Base-by-base conservation (phyloP, 163 green algal genomes). In the Chloromonas sp. region DNA sequence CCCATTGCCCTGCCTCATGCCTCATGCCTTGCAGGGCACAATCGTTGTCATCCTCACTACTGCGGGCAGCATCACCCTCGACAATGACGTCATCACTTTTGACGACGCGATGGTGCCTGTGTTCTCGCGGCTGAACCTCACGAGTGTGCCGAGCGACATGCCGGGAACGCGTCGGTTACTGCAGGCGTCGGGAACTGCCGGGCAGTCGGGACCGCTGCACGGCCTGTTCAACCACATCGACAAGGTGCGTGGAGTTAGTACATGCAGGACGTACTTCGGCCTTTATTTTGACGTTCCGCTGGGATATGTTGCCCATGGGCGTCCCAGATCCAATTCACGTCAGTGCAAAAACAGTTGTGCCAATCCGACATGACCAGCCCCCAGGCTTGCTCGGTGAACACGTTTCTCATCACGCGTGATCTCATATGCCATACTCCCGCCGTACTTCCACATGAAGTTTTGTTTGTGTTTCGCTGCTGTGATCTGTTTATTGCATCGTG, bases 61-160 rank as follows among this genome's bases (percentile, higher is more conserved):
- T 2, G 61, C 70, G 2, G 82, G 82, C 82, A 85, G 70, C 70
- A 79, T 85, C n/a, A 79, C 66, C 11, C 82, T 85, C 1, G 82
- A 85, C 58, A 62, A 81, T 59, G 81, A 70, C 1, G 70, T 58
- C 14, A 71, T 85, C 0, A 61, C 57, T 58, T 85, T 85, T 80
- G 70, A 61, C 58, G 60, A 82, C 14, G 60, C 77, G 0, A 82
- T 82, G 1, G 60, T n/a, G 14, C 58, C n/a, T 66, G 61, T 84
- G 58, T 83, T 86, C 58, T n/a, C 14, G 77, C 14, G 57, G 77
- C n/a, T 81, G n/a, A 57, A 57, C 57, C 77, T 81, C 14, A 61
- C n/a, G 2, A 81, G 71, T 2, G 2, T 13, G 36, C 77, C 2
- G 2, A 60, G 2, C 36, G 3, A 11, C 14, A 3, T 57, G 77